These are phyloP conservation scores for Cryptococcus wingfieldii DNA, from an alignment of 1,284 basidiomycete genomes.

Conservation along the genomic window DNA sequence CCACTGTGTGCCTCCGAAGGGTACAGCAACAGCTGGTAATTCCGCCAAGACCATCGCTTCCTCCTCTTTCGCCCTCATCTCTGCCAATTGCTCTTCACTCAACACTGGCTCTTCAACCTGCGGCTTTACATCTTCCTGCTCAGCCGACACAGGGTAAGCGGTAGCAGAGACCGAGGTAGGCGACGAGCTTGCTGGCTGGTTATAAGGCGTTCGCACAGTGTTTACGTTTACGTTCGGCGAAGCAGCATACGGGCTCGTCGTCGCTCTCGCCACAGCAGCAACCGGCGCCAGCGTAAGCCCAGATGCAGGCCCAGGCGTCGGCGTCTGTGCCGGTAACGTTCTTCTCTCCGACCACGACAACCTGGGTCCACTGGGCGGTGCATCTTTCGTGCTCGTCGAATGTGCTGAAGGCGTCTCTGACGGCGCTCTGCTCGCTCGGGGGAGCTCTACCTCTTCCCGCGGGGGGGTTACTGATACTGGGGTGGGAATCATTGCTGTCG, in stretches of 20 bases:
- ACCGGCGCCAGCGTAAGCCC: neutral
- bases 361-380: conserved; percentile 4
- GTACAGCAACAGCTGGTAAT: conserved; percentile 24
- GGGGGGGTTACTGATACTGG: no score
- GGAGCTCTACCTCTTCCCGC: no score
- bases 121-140: neutral
- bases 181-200: neutral
- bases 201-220: neutral
- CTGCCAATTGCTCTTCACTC: conserved; percentile 19
- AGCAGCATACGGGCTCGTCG: no score
- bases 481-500: no score
- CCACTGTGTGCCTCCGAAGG: conserved; percentile 28
- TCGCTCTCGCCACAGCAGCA: neutral
- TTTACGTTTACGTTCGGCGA: no score
- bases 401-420: no score
- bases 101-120: conserved; percentile 1
- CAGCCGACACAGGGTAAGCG: neutral
- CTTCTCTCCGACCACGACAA: conserved; percentile 27
- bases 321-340: conserved; percentile 1
- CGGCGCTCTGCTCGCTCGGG: no score
- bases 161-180: neutral
- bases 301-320: neutral
- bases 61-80: conserved; percentile 17
- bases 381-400: neutral
- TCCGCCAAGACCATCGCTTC: conserved; percentile 33